Conservation (phyloP, 805 yeast species). For the Pichia cephalocereana region DNA sequence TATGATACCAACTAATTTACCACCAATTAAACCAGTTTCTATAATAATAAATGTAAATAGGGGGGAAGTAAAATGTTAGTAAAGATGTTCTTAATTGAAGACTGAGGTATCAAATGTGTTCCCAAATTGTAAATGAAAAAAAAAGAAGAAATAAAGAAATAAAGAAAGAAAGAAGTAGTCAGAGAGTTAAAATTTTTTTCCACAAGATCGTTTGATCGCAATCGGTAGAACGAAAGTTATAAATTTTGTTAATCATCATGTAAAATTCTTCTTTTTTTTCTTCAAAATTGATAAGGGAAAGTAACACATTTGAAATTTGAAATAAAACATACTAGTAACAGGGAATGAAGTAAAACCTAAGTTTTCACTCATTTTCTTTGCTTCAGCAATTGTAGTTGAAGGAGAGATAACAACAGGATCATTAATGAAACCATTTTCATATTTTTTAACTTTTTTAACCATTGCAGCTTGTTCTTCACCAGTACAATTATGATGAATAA, state of each 20-base stretch:
- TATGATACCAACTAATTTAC: conserved; percentile 88
- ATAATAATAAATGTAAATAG: conserved; percentile 10
- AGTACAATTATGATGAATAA: conserved; percentile 94
- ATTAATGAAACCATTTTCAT: conserved; percentile 94
- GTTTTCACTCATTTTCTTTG: conserved; percentile 55
- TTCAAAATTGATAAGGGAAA: not conserved
- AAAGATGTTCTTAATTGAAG: not conserved
- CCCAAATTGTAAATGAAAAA: too few species aligned
- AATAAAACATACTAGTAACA: conserved; percentile 85
- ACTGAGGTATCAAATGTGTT: too few species aligned
- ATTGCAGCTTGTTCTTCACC: conserved; percentile 97
- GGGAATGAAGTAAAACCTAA: conserved; percentile 98
- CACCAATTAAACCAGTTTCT: conserved; percentile 82
- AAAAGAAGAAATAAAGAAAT: too few species aligned
- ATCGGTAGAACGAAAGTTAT: conserved; percentile 99
- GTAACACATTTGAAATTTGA: not conserved
- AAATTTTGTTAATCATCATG: conserved; percentile 46
- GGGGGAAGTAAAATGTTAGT: conserved; percentile 4
- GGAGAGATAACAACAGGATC: conserved; percentile 88
- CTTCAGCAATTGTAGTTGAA: conserved; percentile 66
- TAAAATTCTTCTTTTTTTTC: conserved; percentile 1
- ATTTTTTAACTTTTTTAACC: conserved; percentile 95
- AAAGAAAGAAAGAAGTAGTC: conserved; percentile 11
- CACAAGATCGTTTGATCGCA: conserved; percentile 94
- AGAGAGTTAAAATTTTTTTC: conserved; percentile 43